Evolutionary conservation across 2,329 filamentous ascomycete species (phyloP).

Genomic region (Paecilomyces dactylethromorphus): DNA sequence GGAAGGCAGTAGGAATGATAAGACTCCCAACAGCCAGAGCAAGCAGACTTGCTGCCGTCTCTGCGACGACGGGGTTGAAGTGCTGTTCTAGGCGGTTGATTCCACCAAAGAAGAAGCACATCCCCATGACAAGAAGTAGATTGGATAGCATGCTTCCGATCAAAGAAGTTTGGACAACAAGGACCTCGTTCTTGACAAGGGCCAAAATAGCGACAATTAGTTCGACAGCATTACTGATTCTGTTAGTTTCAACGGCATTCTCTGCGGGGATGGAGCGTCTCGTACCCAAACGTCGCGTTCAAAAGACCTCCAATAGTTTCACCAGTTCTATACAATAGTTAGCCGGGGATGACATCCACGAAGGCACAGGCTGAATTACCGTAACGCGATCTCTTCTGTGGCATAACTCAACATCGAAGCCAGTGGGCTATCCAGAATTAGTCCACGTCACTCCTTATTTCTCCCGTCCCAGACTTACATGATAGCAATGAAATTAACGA

Average conservation of each 20-base stretch:
- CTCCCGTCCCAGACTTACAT: constrained; percentile 39
- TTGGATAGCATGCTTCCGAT: constrained; percentile 91
- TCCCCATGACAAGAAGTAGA: constrained; percentile 78
- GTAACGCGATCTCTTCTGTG: constrained; percentile 75
- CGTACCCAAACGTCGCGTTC: constrained; percentile 75
- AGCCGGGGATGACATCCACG: neutral
- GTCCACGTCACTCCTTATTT: neutral
- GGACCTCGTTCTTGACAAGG: constrained; percentile 63
- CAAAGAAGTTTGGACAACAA: constrained; percentile 87
- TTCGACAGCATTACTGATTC: constrained; percentile 68
- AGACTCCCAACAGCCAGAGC: constrained; percentile 72
- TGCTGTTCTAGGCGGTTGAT: constrained; percentile 72
- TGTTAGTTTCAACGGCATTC: constrained; percentile 1
- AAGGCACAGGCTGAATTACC: constrained; percentile 15
- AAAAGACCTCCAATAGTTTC: constrained; percentile 83
- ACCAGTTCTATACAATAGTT: constrained; percentile 48
- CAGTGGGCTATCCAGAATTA: constrained; percentile 49
- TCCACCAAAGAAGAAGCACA: constrained; percentile 87
- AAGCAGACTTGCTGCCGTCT: constrained; percentile 77
- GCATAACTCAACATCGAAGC: constrained; percentile 81
- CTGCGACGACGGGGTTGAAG: constrained; percentile 89
- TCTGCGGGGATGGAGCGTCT: neutral
- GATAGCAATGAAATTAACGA: constrained; percentile 91
- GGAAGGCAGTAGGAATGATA: constrained; percentile 86
- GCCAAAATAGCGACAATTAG: constrained; percentile 85